Conservation (phyloP, 2,329 filamentous ascomycete genomes). For the Pleoardoris graminearum region DNA sequence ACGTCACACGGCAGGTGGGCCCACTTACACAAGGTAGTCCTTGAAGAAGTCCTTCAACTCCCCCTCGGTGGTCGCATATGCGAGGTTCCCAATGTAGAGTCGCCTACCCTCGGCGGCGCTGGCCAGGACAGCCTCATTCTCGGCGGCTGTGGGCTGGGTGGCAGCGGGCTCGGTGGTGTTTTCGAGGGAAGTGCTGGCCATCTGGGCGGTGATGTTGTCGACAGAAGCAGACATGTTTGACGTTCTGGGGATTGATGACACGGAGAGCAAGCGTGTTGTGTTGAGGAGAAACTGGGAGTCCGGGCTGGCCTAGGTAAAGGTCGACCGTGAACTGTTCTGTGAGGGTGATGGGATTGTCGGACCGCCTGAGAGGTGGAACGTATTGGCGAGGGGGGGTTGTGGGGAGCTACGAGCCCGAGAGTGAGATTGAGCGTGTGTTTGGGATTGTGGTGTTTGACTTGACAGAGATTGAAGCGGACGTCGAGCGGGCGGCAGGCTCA, state of each 20-base stretch:
- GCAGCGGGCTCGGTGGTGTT: constrained; percentile 58
- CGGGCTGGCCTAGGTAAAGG: constrained; percentile 45
- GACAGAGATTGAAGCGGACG: constrained; percentile 30
- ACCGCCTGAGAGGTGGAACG: constrained; percentile 54
- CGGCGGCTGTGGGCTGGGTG: constrained; percentile 70
- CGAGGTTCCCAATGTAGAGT: constrained; percentile 99
- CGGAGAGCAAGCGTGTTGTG: constrained; percentile 49
- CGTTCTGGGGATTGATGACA: constrained; percentile 59
- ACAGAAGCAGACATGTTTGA: constrained; percentile 82
- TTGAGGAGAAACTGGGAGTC: constrained; percentile 50
- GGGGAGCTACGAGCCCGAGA: constrained; percentile 55
- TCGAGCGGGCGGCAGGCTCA: constrained; percentile 19
- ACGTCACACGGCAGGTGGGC: constrained; percentile 10
- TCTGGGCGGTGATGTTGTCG: constrained; percentile 74
- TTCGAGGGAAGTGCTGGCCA: constrained; percentile 68
- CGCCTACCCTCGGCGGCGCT: constrained; percentile 98
- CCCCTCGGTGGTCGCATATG: constrained; percentile 99
- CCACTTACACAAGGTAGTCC: constrained; percentile 95
- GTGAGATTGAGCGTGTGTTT: constrained; percentile 35
- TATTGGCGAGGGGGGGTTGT: constrained; percentile 55
- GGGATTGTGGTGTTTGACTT: constrained; percentile 36
- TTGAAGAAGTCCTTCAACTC: constrained; percentile 99
- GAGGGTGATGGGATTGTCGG: constrained; percentile 46
- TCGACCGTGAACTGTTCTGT: constrained; percentile 46
- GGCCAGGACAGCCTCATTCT: constrained; percentile 90